Conservation (phyloP, 108 stramenopile species). For the Cylindrotheca fusiformis region DNA sequence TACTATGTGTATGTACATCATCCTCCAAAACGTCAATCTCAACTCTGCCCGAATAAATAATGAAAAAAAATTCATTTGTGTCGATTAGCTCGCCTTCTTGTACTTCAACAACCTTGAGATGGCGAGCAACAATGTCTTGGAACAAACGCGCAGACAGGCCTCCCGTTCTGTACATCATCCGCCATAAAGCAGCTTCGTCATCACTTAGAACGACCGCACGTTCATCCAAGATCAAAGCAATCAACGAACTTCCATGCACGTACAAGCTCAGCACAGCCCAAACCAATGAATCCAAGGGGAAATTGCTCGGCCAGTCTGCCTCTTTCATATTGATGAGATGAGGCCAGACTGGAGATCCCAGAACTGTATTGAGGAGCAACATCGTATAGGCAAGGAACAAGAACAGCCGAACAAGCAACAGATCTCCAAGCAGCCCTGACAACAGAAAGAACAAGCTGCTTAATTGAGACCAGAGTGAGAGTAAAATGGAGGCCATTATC, state of each 20-base stretch:
- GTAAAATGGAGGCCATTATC: background rate
- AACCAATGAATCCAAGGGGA: slow-evolving; percentile 18
- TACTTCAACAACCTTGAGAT: slow-evolving; percentile 20
- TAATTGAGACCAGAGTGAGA: slow-evolving; percentile 23
- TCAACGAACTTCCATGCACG: slow-evolving; percentile 18
- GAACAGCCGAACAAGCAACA: slow-evolving; percentile 28
- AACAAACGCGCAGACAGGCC: slow-evolving; percentile 26
- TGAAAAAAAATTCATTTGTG: slow-evolving; percentile 24
- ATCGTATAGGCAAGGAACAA: slow-evolving; percentile 20
- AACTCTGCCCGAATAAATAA: slow-evolving; percentile 20
- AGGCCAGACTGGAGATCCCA: slow-evolving; percentile 25
- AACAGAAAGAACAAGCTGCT: slow-evolving; percentile 23
- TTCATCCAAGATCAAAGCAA: slow-evolving; percentile 20
- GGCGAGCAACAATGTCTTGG: slow-evolving; percentile 9
- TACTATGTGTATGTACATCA: background rate
- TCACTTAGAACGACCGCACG: slow-evolving; percentile 8
- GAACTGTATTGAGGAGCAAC: slow-evolving; percentile 15
- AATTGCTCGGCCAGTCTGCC: background rate
- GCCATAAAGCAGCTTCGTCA: slow-evolving; percentile 31
- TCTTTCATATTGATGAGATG: background rate
- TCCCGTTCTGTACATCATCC: slow-evolving; percentile 34
- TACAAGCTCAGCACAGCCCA: slow-evolving; percentile 30
- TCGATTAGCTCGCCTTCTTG: slow-evolving; percentile 14
- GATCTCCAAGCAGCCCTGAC: slow-evolving; percentile 21
- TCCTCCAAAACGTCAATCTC: slow-evolving; percentile 11